These are phyloP conservation scores for Aspergillus glaucus DNA, from an alignment of 2,329 filamentous ascomycete species.

Conservation along the genomic window DNA sequence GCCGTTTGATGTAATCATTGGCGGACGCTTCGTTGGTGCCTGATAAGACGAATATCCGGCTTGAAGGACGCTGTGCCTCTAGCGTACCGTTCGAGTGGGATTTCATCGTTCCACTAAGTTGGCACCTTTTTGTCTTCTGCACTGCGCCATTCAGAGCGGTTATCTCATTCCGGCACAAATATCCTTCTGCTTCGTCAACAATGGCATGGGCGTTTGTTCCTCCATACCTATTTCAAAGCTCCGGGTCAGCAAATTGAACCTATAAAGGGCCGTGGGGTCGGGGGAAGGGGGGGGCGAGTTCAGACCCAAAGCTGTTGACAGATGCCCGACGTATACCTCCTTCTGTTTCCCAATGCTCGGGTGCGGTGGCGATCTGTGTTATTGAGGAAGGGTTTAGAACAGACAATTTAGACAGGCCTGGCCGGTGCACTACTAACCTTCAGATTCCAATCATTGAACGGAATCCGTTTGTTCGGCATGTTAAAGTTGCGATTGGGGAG, in stretches of 20 bases:
- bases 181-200: slow-evolving; percentile 6
- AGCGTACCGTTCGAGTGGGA: too few relatives aligned
- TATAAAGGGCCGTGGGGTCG: too few relatives aligned
- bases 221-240: slow-evolving; percentile 2
- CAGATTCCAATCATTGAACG: slow-evolving; percentile 3
- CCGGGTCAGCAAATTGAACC: too few relatives aligned
- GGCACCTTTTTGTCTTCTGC: background rate
- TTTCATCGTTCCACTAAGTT: too few relatives aligned
- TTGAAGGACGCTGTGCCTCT: too few relatives aligned
- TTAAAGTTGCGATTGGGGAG: slow-evolving; percentile 12
- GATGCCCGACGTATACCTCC: slow-evolving; percentile 3
- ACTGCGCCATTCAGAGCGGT: background rate
- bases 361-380: background rate
- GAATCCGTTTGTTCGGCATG: slow-evolving; percentile 6
- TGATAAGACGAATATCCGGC: too few relatives aligned
- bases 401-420: background rate
- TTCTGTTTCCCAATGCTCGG: background rate
- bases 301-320: slow-evolving; percentile 13
- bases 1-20: background rate
- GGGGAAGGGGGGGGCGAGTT: too few relatives aligned
- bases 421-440: slow-evolving; percentile 2
- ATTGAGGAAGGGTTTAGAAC: background rate
- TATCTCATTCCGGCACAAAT: background rate
- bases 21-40: too few relatives aligned
- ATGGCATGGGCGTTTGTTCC: slow-evolving; percentile 16